Evolutionary conservation across 805 yeast genomes (phyloP), one percentile per base, ranked within the genome.

Genomic region (Lipomyces mesembrius): DNA sequence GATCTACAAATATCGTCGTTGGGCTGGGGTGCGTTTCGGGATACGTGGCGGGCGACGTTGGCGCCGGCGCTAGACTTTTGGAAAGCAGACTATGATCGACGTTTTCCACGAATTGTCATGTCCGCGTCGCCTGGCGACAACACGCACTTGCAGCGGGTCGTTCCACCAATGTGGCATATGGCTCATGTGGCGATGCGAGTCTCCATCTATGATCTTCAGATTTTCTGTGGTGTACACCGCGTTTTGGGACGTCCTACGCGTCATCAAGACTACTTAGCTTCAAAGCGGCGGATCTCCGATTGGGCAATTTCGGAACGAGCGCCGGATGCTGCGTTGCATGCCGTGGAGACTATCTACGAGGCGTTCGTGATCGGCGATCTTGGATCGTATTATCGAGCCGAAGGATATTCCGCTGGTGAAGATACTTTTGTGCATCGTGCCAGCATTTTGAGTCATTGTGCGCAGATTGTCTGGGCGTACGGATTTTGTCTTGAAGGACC

Each of bases 201-300:
- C 35, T 87, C 90, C 64, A 91, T 90, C 69, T 88, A 89, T 76
- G 96, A 91, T 76, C 85, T 90, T 65, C 89, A 89, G 62, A 87
- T 90, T 4, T 88, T 82, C 76, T 88, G 93, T 1, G 97, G 97
- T 0, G 90, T 92, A 7, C 95, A 95, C 0, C 85, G 89, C 78
- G 84, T 92, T 73, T 87, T 89, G 88, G 89, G 85, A 73, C 91
- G 88, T 46, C 80, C 80, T 51, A 87, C 89, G 11, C 84, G 85
- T 5, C 78, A 79, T 9, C 74, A 79, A 0, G 88, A 85, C 65
- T 83, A 85, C 69, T 81, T 82, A 27, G 78, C 81, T 2, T 86
- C 85, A 12, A 79, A 81, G 52, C 77, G 77, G 14, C 79, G 87
- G 69, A 83, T 89, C 22, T 76, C 79, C 49, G 84, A 81, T 60